A percentile compares a stretch with the other conserved stretches of the same genome.
Conservation (phyloP, 2,329 filamentous ascomycete species). For the Paecilomyces niveus region DNA sequence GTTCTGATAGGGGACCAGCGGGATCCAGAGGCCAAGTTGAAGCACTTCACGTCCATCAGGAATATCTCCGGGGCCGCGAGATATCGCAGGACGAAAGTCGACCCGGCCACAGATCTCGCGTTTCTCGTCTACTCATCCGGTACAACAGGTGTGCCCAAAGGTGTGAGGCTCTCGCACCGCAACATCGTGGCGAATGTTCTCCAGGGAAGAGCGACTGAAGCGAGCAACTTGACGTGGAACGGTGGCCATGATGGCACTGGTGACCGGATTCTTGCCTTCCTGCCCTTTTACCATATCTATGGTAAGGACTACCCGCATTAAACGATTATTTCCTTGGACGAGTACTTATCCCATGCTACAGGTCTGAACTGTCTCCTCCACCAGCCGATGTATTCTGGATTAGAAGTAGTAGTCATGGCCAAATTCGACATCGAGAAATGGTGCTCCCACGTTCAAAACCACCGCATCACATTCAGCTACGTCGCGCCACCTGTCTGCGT, state of each 20-base stretch:
- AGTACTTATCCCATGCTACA: slow-evolving; percentile 9
- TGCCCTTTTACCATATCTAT: slow-evolving; percentile 91
- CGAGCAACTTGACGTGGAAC: slow-evolving; percentile 48
- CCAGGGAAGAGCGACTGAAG: slow-evolving; percentile 51
- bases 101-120: slow-evolving; percentile 65
- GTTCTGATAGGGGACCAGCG: slow-evolving; percentile 61
- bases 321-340: neutral
- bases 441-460: slow-evolving; percentile 67
- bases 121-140: slow-evolving; percentile 86
- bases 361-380: slow-evolving; percentile 69
- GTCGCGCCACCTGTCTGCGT: slow-evolving; percentile 81
- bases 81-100: slow-evolving; percentile 55
- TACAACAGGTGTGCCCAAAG: slow-evolving; percentile 86
- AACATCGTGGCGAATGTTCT: slow-evolving; percentile 73
- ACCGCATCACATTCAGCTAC: slow-evolving; percentile 69
- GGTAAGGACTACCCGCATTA: slow-evolving; percentile 42
- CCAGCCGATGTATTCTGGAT: slow-evolving; percentile 57
- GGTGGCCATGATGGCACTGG: slow-evolving; percentile 55
- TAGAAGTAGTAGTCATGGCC: slow-evolving; percentile 62
- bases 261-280: slow-evolving; percentile 68
- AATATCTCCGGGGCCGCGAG: slow-evolving; percentile 55
- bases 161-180: slow-evolving; percentile 75
- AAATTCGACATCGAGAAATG: slow-evolving; percentile 77
- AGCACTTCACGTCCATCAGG: slow-evolving; percentile 66
- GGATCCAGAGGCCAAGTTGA: slow-evolving; percentile 52